A percentile compares a stretch with the other conserved stretches of the same genome.
phyloP scores from a whole-genome alignment of 2,329 filamentous ascomycete species.

The Dryadomyces sulphureus region DNA sequence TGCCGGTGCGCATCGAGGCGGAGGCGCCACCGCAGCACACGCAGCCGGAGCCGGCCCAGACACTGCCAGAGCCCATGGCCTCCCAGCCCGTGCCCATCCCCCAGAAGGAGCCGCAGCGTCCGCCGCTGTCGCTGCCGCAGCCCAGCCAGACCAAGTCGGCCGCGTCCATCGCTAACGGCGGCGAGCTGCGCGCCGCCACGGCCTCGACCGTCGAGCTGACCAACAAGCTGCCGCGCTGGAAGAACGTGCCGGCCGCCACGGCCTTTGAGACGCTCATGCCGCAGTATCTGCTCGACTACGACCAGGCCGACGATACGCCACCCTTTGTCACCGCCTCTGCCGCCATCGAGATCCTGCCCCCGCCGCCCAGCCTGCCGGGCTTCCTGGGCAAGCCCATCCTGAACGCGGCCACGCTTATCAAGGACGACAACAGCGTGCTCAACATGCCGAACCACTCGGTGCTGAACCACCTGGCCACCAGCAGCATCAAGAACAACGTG shows the following conservation, averaged over 20 bases:
- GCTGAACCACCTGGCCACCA: slow-evolving; percentile 89
- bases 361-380: slow-evolving; percentile 71
- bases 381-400: slow-evolving; percentile 91
- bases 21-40: slow-evolving; percentile 7
- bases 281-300: slow-evolving; percentile 72
- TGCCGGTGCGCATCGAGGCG: slow-evolving; percentile 16
- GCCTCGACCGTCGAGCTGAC: slow-evolving; percentile 7
- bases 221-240: slow-evolving; percentile 31
- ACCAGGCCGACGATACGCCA: slow-evolving; percentile 65
- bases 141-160: background rate
- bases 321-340: slow-evolving; percentile 59
- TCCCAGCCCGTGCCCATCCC: no score
- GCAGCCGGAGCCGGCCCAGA: background rate
- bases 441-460: slow-evolving; percentile 97
- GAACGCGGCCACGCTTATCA: slow-evolving; percentile 81
- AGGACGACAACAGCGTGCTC: slow-evolving; percentile 94
- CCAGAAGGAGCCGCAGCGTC: slow-evolving; percentile 7
- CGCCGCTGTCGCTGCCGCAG: background rate
- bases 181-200: background rate
- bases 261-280: slow-evolving; percentile 70
- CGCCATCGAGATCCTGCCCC: slow-evolving; percentile 65
- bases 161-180: background rate
- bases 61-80: slow-evolving; percentile 4
- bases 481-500: slow-evolving; percentile 94
- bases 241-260: slow-evolving; percentile 37